Percentiles rank a stretch among this genome's conserved stretches.
These are phyloP conservation scores for Solanum arcanum DNA, from an alignment of 257 asterid species.

Conservation along the genomic window DNA sequence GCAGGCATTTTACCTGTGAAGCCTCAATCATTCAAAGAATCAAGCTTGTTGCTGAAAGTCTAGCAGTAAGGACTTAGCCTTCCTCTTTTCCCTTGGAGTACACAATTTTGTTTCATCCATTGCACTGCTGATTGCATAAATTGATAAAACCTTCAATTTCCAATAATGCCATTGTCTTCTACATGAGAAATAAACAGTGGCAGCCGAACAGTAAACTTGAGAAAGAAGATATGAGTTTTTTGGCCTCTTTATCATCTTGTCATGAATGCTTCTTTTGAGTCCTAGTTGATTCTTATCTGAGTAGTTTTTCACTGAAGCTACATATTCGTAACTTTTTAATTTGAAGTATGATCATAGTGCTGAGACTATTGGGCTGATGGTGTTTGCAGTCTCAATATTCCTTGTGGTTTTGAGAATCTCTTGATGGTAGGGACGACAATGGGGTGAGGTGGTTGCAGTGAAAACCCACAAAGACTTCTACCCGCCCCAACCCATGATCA, in stretches of 20 bases:
- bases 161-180: not conserved
- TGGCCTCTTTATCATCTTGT: not conserved
- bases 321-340: not conserved
- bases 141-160: not conserved
- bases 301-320: not conserved
- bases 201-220: not conserved
- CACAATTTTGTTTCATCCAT: not conserved
- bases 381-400: not conserved
- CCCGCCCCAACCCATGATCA: not conserved
- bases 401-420: not conserved
- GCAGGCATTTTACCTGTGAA: conserved; percentile 51
- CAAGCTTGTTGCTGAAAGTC: conserved; percentile 87
- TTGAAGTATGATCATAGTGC: not conserved
- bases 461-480: not conserved
- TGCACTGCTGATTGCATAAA: not conserved
- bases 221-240: not conserved
- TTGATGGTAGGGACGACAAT: not conserved
- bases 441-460: not conserved
- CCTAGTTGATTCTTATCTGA: not conserved
- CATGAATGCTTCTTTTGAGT: not conserved
- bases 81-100: not conserved
- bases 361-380: not conserved
- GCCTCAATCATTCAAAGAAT: conserved; percentile 51
- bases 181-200: not conserved
- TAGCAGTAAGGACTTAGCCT: conserved; percentile 51